Evolutionary conservation across 2,329 filamentous ascomycete genomes (phyloP).

Genomic region (Dactylellina parvicollis): DNA sequence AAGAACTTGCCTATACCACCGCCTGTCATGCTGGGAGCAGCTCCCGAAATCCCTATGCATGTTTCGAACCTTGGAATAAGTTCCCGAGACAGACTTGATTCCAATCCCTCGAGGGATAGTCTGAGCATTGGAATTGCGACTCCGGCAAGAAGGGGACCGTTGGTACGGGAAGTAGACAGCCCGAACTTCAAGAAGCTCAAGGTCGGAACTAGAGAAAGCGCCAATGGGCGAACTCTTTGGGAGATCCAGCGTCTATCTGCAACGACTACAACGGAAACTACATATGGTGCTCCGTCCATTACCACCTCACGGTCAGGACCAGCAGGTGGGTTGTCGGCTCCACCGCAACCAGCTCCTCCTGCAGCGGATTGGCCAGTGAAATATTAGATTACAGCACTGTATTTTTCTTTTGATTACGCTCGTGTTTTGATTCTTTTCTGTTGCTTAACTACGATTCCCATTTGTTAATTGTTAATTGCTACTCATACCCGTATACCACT

Average conservation of each 20-base stretch:
- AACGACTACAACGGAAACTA: conserved; percentile 17
- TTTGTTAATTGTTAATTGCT: neutral
- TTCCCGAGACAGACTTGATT: conserved; percentile 8
- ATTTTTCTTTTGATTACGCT: neutral
- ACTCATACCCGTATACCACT: conserved; percentile 5
- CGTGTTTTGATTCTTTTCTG: neutral
- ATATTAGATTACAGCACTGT: conserved; percentile 1
- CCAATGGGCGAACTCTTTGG: conserved; percentile 55
- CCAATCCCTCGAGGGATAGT: conserved; percentile 15
- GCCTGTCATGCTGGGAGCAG: conserved; percentile 15
- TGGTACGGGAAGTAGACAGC: conserved; percentile 51
- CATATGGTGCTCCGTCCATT: conserved; percentile 20
- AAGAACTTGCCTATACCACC: conserved; percentile 34
- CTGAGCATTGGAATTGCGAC: neutral
- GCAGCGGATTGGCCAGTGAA: conserved; percentile 27
- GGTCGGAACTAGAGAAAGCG: conserved; percentile 54
- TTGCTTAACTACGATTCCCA: neutral
- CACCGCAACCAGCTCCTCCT: conserved; percentile 21
- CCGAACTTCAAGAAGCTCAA: conserved; percentile 54
- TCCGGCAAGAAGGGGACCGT: neutral
- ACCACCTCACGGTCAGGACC: conserved; percentile 18
- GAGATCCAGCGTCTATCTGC: conserved; percentile 47
- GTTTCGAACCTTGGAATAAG: neutral
- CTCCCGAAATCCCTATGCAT: conserved; percentile 12
- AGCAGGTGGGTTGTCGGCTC: conserved; percentile 15